phyloP scores from a whole-genome alignment of 306 rosid genomes.

The Citrullus amarus region DNA sequence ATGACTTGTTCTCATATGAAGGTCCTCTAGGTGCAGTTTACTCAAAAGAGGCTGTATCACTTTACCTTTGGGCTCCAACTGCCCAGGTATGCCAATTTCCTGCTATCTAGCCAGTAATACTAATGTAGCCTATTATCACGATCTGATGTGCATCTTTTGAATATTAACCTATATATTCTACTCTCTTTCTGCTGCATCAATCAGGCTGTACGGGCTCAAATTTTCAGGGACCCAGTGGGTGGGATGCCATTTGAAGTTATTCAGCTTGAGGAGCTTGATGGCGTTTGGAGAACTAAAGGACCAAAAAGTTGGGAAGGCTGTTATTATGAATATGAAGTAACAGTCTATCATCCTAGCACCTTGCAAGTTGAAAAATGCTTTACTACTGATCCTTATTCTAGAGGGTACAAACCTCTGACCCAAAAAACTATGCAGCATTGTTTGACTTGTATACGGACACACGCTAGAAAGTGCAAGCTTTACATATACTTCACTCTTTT shows the following conservation, averaged over 20 bases:
- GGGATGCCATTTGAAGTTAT: slow-evolving; percentile 51
- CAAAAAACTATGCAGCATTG: background rate
- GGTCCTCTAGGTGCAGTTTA: slow-evolving; percentile 83
- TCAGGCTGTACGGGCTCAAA: slow-evolving; percentile 52
- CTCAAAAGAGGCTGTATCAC: slow-evolving; percentile 56
- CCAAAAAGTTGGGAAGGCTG: slow-evolving; percentile 78
- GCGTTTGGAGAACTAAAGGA: slow-evolving; percentile 75
- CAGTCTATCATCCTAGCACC: slow-evolving; percentile 80
- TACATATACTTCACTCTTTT: slow-evolving; percentile 12
- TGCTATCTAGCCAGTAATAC: background rate
- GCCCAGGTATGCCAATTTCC: slow-evolving; percentile 52
- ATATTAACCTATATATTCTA: background rate
- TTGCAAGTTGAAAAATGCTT: slow-evolving; percentile 54
- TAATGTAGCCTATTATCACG: background rate
- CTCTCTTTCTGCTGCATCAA: slow-evolving; percentile 12
- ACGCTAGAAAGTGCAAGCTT: background rate
- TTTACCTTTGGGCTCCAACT: slow-evolving; percentile 91
- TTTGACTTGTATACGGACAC: background rate
- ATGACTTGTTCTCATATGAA: slow-evolving; percentile 64
- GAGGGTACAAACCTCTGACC: slow-evolving; percentile 60
- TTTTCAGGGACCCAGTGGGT: slow-evolving; percentile 50
- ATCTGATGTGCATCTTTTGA: background rate
- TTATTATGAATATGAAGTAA: slow-evolving; percentile 79
- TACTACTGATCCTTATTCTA: slow-evolving; percentile 87
- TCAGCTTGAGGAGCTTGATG: slow-evolving; percentile 70